Evolutionary conservation across 352 stramenopile genomes (phyloP), one percentile per base, ranked within the genome.

Genomic region (Blastocystis sp.): DNA sequence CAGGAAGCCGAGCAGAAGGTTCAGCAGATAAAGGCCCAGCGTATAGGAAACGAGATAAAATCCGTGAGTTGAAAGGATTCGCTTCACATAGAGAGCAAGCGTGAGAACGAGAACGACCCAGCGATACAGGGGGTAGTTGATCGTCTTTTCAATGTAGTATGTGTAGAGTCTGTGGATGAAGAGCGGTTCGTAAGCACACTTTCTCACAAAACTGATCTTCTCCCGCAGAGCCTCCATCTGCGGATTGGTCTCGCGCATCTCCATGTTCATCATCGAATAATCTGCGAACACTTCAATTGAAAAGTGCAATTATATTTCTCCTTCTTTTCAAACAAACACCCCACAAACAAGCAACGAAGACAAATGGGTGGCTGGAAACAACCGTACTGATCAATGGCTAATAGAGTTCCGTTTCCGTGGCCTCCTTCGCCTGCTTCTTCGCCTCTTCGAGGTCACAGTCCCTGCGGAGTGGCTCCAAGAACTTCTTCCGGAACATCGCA

Each of bases 91-190:
- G n/a, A 84, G 56, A 36, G 49, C 49, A 14, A 84, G 9, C 4
- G 18, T 56, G 9, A 84, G 44, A 7, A 72, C 54, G 27, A 84
- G 36, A 65, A 69, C 54, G 29, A 84, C 21, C 73, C 73, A 84
- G 29, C 73, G 73, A 63, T 69, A 57, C 21, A 64, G 21, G 4
- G 48, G 48, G 32, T 84, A 84, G 48, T 73, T 69, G 44, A 84
- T 73, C 14, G 73, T 84, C 73, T 84, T 84, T 57, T 84, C 73
- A 24, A 73, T 84, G 29, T 84, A 84, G 38, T 71, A 84, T 29
- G 59, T 73, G 24, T 84, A 84, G n/a, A 84, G 18, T 42, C 59
- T 84, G 63, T 40, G 34, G 11, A 57, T 56, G n/a, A 78, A 40
- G 9, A 4, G 56, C 0, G 24, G 21, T 14, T 34, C 4, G 32